Percentiles rank a stretch among this genome's conserved stretches.
phyloP scores from a whole-genome alignment of 148 eudicot genomes.

The Rhododendron vialii region DNA sequence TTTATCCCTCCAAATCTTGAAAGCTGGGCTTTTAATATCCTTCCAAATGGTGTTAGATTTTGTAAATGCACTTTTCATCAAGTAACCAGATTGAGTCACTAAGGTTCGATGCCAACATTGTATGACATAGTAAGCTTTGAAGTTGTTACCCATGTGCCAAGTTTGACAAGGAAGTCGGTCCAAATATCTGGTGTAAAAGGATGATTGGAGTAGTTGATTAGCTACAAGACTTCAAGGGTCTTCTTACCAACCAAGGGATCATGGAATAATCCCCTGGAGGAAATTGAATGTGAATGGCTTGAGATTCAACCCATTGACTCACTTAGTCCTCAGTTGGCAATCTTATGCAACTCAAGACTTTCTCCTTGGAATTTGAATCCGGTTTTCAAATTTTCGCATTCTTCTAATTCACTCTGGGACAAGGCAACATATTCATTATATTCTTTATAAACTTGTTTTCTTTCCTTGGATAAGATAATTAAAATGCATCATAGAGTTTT shows the following conservation, averaged over 20 bases:
- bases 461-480: neutral
- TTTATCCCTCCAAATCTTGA: neutral
- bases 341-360: neutral
- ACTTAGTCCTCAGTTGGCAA: neutral
- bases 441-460: neutral
- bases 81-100: neutral
- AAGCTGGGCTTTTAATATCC: neutral
- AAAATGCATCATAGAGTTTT: neutral
- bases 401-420: neutral
- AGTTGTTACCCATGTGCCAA: neutral
- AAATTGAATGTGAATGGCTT: neutral
- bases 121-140: neutral
- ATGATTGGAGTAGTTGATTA: neutral
- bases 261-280: neutral
- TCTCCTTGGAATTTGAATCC: neutral
- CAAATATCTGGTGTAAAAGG: slow-evolving; percentile 1
- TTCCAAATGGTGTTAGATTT: neutral
- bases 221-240: neutral
- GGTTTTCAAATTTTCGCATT: neutral
- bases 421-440: neutral
- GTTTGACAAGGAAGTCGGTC: neutral
- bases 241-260: neutral
- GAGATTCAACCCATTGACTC: neutral
- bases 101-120: neutral
- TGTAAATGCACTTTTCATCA: neutral